Base-by-base conservation (phyloP, 2,329 filamentous ascomycete species). In the Didymellaceae sp. region DNA sequence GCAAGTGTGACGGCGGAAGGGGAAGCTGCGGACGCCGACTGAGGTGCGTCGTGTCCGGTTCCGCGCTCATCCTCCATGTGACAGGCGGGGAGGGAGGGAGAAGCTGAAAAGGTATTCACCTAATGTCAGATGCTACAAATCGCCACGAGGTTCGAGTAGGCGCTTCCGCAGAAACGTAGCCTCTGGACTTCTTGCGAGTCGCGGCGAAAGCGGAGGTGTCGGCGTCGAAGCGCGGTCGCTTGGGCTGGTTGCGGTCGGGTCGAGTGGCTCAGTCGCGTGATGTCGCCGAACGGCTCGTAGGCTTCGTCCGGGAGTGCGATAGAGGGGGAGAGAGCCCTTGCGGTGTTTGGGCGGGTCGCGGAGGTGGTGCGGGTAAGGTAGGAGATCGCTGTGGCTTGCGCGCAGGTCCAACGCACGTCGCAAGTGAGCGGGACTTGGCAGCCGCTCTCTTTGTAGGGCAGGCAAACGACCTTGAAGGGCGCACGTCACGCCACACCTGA, bases 131-230 rank as follows among this genome's bases (percentile, higher is more conserved):
- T 65, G 49, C 62, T 67, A 64, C 61, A 63, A 60, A 59, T 69
- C 68, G 72, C 72, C 73, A 74, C 73, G 66, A 59, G 55, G 57
- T 52, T 52, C 42, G 32, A 70, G 68, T 71, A 42, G 61, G 71
- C 72, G 72, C 71, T 74, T 74, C 72, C 70, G 70, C 67, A 68
- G 70, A 71, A 52, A 63, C 61, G 70, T 66, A 58, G 57, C 66
- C 62, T 66, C 62, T 58, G 51, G 61, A 58, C 62, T 55, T 45
- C 57, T 16, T 33, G 58, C 57, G 54, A 62, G 61, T 63, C 61
- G 69, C 67, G 66, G 69, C 67, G 65, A 50, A 57, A 48, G 62
- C 61, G 65, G 66, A 66, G 65, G 64, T 58, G 56, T 63, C 61
- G 65, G 65, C 58, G 61, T 58, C 48, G 61, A 55, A 51, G 48